These are phyloP conservation scores for Heliamphora exappendiculata DNA, from an alignment of 148 eudicot genomes.

Conservation along the genomic window DNA sequence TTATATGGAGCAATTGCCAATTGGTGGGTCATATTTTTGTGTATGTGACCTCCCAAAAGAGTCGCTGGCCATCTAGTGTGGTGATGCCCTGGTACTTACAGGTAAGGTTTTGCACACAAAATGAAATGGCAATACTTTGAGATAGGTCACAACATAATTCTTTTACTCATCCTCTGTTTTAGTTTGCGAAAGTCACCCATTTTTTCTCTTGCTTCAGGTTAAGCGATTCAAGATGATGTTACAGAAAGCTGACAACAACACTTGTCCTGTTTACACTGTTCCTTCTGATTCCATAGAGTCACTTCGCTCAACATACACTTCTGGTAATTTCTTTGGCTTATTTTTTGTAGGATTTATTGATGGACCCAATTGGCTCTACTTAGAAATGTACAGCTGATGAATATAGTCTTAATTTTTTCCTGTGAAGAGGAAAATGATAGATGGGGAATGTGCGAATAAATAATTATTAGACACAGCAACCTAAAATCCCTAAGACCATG, in stretches of 20 bases:
- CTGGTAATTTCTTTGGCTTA: slow-evolving; percentile 38
- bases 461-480: too few relatives aligned
- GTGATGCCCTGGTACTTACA: neutral
- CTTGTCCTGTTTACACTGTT: slow-evolving; percentile 47
- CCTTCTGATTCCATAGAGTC: slow-evolving; percentile 57
- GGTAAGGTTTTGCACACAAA: neutral
- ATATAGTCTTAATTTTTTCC: neutral
- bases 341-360: neutral
- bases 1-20: neutral
- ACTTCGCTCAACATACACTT: slow-evolving; percentile 41
- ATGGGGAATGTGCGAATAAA: neutral
- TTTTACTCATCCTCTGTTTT: neutral
- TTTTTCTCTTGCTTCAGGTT: slow-evolving; percentile 41
- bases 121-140: neutral
- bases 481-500: too few relatives aligned
- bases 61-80: too few relatives aligned
- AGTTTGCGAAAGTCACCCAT: slow-evolving; percentile 4
- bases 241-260: slow-evolving; percentile 58
- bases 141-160: neutral
- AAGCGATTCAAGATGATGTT: slow-evolving; percentile 52
- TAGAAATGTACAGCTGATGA: neutral
- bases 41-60: neutral
- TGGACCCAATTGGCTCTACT: neutral
- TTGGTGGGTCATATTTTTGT: neutral
- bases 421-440: neutral